These are phyloP conservation scores for Botrytis hyacinthi DNA, from an alignment of 2,329 filamentous ascomycete genomes.

Conservation along the genomic window DNA sequence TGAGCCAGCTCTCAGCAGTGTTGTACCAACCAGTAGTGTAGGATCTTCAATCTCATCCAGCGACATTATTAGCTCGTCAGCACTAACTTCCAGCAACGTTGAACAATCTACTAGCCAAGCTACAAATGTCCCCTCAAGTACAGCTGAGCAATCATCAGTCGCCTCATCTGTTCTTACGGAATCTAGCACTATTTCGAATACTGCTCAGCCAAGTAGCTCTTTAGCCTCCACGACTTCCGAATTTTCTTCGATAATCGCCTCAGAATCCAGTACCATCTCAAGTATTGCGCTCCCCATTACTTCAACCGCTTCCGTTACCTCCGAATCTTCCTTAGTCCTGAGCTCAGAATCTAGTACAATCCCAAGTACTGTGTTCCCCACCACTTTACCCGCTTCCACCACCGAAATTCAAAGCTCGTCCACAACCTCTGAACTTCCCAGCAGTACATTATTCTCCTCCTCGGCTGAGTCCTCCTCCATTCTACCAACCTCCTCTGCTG, in stretches of 20 bases:
- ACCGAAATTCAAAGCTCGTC: background rate
- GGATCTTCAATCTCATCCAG: background rate
- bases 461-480: background rate
- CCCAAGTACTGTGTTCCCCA: background rate
- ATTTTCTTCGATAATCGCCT: too few species aligned
- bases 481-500: background rate
- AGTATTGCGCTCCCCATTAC: background rate
- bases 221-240: background rate
- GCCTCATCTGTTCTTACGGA: background rate
- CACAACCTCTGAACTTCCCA: background rate
- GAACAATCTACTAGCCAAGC: background rate
- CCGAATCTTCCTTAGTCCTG: background rate
- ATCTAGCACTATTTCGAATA: background rate
- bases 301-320: background rate
- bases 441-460: conserved; percentile 1
- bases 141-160: background rate
- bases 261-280: background rate
- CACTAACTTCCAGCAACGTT: background rate
- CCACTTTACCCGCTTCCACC: background rate
- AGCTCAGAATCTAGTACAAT: background rate
- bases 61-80: background rate
- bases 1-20: background rate
- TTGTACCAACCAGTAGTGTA: background rate
- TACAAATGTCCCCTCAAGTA: background rate
- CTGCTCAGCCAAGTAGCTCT: background rate